Evolutionary conservation across 2,329 filamentous ascomycete species (phyloP), one percentile per base, ranked within the genome.

Genomic region (Acephala macrosclerotiorum): DNA sequence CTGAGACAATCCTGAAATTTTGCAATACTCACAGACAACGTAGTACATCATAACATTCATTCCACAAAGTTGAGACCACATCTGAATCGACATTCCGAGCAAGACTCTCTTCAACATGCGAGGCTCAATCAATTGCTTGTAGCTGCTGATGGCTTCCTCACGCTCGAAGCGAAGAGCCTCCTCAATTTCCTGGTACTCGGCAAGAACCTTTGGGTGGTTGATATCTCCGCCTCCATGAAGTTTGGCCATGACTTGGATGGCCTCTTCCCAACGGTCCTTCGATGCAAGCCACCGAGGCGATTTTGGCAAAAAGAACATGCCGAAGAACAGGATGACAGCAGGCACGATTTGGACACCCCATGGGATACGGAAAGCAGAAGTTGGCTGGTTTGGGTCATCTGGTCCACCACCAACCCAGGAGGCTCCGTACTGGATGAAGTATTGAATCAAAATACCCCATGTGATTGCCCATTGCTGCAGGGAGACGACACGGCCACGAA

Each of bases 31-130:
- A 74, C 90, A 91, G 57, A 83, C 84, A 69, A 91, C 89, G 73
- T 91, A 91, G 78, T 89, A 90, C 87, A 89, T 83, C 89, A 87
- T 89, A 29, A 87, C 88, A 72, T 92, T 92, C 88, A 91, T 91
- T 18, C 91, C 91, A 0, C 89, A 91, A 36, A 93, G 78, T 75
- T 93, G 90, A 14, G 85, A 88, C 91, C 91, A 93, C 74, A 93
- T 89, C 78, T 94, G 91, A 1, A 85, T 90, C 72, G 90, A 92
- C 66, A 93, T 76, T 66, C 89, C 91, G 65, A 92, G 87, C 65
- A 89, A 78, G 5, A 90, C 91, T 51, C 91, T 86, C 79, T 91
- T 91, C 73, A 92, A 81, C 87, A 92, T 92, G 9, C 81, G 81
- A 1, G 91, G 91, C 69, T 84, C 85, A 78, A 94, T 85, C 1